Conservation (phyloP, 257 asterid genomes). For the Plantago elongata region DNA sequence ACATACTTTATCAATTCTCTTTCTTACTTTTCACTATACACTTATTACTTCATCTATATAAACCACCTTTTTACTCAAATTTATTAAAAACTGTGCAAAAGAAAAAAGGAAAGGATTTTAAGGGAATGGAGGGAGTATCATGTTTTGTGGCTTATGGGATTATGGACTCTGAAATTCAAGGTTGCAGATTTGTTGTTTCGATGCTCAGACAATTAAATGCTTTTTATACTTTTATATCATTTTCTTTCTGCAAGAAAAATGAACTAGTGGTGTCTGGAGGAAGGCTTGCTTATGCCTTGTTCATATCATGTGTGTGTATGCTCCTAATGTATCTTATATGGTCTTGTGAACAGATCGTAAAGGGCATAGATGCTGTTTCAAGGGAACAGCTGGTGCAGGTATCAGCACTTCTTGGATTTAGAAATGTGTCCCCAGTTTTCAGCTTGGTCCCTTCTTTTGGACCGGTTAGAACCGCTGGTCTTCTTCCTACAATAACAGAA, state of each 20-base stretch:
- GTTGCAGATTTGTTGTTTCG: neutral
- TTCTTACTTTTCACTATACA: no score
- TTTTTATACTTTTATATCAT: neutral
- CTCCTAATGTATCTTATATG: constrained; percentile 17
- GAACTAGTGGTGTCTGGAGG: neutral
- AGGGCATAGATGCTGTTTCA: constrained; percentile 92
- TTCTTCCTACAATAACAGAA: constrained; percentile 78
- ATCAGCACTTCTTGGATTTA: constrained; percentile 61
- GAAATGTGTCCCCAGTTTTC: constrained; percentile 65
- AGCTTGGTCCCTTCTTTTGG: constrained; percentile 86
- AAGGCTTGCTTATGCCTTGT: neutral
- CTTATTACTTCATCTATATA: no score
- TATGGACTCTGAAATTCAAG: neutral
- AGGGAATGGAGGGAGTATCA: no score
- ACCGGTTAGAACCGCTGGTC: constrained; percentile 77
- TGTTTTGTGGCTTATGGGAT: neutral
- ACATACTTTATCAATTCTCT: no score
- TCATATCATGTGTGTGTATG: neutral
- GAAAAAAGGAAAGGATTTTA: no score
- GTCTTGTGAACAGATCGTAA: constrained; percentile 64
- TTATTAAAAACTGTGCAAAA: no score
- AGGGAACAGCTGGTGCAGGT: constrained; percentile 90
- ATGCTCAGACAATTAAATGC: neutral
- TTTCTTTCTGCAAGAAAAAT: neutral
- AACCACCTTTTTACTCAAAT: no score